These are phyloP conservation scores for Schwanniomyces pseudopolymorphus DNA, from an alignment of 805 yeast species.

Conservation along the genomic window DNA sequence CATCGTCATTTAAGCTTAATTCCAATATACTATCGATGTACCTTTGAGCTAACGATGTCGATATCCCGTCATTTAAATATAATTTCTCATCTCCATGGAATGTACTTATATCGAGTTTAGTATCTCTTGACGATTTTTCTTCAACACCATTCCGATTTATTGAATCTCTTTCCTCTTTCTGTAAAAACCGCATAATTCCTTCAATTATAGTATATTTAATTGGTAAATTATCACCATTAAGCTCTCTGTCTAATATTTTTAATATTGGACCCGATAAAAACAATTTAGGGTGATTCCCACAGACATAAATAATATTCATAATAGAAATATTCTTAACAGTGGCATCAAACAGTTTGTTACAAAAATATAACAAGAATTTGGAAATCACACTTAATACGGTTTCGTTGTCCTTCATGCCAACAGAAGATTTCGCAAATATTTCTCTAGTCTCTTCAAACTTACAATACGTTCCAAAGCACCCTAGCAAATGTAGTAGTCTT, in stretches of 20 bases:
- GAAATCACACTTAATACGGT: conserved; percentile 57
- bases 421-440: conserved; percentile 34
- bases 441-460: conserved; percentile 49
- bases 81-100: conserved; percentile 53
- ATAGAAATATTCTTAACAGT: conserved; percentile 52
- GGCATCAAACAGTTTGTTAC: conserved; percentile 30
- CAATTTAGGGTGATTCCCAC: conserved; percentile 63
- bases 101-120: conserved; percentile 44
- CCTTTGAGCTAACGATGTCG: conserved; percentile 69
- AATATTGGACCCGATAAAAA: conserved; percentile 59
- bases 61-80: conserved; percentile 63
- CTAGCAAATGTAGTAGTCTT: conserved; percentile 61
- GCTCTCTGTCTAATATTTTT: conserved; percentile 50
- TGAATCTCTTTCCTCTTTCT: conserved; percentile 52
- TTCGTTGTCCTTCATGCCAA: conserved; percentile 51
- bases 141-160: conserved; percentile 40
- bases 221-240: conserved; percentile 35
- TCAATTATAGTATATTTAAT: conserved; percentile 53
- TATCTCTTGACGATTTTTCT: conserved; percentile 30
- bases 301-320: conserved; percentile 56
- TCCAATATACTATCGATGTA: conserved; percentile 50
- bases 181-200: conserved; percentile 58
- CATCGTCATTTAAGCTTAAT: conserved; percentile 48
- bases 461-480: conserved; percentile 71
- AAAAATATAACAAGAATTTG: conserved; percentile 57